Conservation (phyloP, 768 basidiomycete species). For the Ramaria sp. region DNA sequence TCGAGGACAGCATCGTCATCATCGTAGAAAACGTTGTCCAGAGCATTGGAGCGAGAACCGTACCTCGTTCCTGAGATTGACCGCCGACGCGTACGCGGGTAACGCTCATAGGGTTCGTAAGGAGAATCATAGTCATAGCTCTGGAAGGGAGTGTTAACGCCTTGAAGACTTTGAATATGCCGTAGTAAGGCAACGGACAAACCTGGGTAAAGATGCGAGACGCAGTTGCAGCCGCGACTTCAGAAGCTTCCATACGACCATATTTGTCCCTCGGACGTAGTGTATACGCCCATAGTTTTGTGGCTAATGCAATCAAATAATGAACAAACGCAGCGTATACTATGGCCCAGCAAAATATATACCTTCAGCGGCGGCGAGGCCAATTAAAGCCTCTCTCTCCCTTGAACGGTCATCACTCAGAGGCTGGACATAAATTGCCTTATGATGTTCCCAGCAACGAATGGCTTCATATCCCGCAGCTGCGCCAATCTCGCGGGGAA, state of each 20-base stretch:
- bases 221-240: constrained; percentile 60
- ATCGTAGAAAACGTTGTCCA: background rate
- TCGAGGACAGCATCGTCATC: background rate
- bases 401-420: constrained; percentile 46
- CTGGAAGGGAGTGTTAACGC: background rate
- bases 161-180: background rate
- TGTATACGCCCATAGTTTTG: constrained; percentile 44
- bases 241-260: constrained; percentile 41
- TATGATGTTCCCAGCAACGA: constrained; percentile 52
- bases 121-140: constrained; percentile 1
- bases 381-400: constrained; percentile 56
- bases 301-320: constrained; percentile 28
- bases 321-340: background rate
- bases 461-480: constrained; percentile 75
- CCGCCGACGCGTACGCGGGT: background rate
- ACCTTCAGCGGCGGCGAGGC: constrained; percentile 68
- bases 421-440: constrained; percentile 38
- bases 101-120: background rate
- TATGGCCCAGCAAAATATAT: constrained; percentile 3
- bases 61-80: background rate
- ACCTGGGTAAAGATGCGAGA: constrained; percentile 49
- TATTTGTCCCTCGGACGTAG: constrained; percentile 34
- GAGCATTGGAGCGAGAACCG: background rate
- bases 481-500: constrained; percentile 55
- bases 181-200: background rate